phyloP scores from a whole-genome alignment of 768 basidiomycete species.

The Sporobolomyces pararoseus region DNA sequence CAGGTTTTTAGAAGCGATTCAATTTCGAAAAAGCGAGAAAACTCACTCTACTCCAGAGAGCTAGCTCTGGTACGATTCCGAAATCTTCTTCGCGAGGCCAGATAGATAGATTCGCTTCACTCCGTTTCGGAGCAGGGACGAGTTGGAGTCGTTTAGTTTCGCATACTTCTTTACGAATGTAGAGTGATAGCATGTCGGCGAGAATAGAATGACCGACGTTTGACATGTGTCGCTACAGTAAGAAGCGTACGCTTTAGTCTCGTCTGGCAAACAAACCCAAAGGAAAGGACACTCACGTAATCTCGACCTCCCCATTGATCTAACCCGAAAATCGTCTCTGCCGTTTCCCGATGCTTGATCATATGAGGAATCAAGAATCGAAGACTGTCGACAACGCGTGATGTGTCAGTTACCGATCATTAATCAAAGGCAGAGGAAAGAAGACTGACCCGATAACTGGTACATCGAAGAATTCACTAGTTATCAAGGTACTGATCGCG shows the following conservation, averaged over 20 bases:
- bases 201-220: constrained; percentile 1
- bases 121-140: background rate
- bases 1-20: background rate
- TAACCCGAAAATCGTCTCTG: constrained; percentile 13
- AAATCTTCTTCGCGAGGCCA: constrained; percentile 17
- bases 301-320: constrained; percentile 8
- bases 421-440: background rate
- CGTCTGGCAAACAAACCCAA: too few relatives aligned
- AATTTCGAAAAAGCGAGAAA: background rate
- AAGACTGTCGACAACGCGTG: constrained; percentile 2
- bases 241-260: too few relatives aligned
- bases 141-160: constrained; percentile 1
- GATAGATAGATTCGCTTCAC: background rate
- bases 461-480: constrained; percentile 23
- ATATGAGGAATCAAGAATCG: constrained; percentile 34
- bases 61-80: background rate
- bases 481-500: constrained; percentile 1
- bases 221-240: constrained; percentile 25
- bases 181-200: constrained; percentile 36
- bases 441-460: constrained; percentile 26
- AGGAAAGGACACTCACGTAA: constrained; percentile 1
- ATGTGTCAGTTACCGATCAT: background rate
- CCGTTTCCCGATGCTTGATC: constrained; percentile 22
- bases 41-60: constrained; percentile 26
- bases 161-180: constrained; percentile 31